phyloP scores from a whole-genome alignment of 495 filamentous ascomycete species.

The Aspergillus ellipticus region DNA sequence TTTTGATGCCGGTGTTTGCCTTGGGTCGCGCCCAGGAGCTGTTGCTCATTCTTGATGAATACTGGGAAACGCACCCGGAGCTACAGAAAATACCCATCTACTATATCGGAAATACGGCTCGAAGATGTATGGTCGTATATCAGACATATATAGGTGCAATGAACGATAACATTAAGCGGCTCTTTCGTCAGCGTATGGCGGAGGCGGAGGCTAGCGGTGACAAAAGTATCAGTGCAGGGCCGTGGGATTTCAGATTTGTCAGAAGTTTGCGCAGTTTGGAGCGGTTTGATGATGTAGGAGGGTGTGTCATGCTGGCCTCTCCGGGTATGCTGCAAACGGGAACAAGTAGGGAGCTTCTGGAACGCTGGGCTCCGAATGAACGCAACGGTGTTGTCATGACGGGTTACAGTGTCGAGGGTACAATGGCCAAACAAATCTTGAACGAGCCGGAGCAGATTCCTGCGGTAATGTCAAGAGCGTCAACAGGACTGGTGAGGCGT shows the following conservation, averaged over 20 bases:
- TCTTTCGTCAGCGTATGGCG: constrained; percentile 81
- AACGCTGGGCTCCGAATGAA: constrained; percentile 92
- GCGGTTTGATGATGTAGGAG: constrained; percentile 90
- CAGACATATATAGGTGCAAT: constrained; percentile 96
- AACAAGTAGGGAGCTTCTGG: constrained; percentile 84
- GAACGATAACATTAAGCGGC: constrained; percentile 96
- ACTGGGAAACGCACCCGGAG: constrained; percentile 84
- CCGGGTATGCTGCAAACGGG: constrained; percentile 98
- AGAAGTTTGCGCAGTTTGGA: constrained; percentile 87
- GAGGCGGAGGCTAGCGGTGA: constrained; percentile 76
- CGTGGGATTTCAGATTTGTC: constrained; percentile 94
- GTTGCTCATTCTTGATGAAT: constrained; percentile 92
- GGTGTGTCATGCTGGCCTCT: constrained; percentile 94
- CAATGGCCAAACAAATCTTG: constrained; percentile 93
- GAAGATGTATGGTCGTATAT: constrained; percentile 98
- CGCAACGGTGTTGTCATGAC: constrained; percentile 97
- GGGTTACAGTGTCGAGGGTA: constrained; percentile 96
- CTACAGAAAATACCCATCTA: constrained; percentile 91
- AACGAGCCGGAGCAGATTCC: constrained; percentile 91
- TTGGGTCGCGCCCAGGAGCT: constrained; percentile 91
- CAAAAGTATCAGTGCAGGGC: constrained; percentile 69
- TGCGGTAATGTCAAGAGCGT: constrained; percentile 77
- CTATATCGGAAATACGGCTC: constrained; percentile 88
- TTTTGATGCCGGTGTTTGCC: constrained; percentile 92
- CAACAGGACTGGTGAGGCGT: constrained; percentile 53